Evolutionary conservation across 257 asterid species (phyloP).

Genomic region (Nyctanthes arbortristis): DNA sequence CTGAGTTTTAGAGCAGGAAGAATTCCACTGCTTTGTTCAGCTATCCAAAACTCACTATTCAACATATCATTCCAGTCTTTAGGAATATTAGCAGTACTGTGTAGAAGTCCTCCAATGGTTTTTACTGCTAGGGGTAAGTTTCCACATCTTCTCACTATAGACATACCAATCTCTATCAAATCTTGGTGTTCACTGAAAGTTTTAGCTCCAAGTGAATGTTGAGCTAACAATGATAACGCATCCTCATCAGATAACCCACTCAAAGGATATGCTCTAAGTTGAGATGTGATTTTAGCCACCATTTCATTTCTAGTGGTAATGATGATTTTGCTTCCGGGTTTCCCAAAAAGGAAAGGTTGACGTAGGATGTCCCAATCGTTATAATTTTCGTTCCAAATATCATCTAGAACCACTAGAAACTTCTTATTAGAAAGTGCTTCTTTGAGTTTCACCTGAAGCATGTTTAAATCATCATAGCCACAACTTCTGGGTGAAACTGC

Average conservation of each 20-base stretch:
- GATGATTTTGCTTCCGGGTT: too few relatives aligned
- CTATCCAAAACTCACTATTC: constrained; percentile 16
- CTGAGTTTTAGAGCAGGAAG: constrained; percentile 20
- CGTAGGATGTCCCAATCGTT: too few relatives aligned
- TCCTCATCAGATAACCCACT: constrained; percentile 4
- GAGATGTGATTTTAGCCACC: too few relatives aligned
- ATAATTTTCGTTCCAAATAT: too few relatives aligned
- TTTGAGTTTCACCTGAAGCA: too few relatives aligned
- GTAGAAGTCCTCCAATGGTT: constrained; percentile 34
- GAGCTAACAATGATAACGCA: constrained; percentile 26
- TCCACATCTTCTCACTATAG: constrained; percentile 26
- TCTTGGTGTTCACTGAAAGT: constrained; percentile 12
- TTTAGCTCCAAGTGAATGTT: constrained; percentile 24
- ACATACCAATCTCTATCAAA: constrained; percentile 22
- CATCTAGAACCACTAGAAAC: too few relatives aligned
- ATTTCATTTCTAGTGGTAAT: too few relatives aligned
- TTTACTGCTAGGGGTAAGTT: constrained; percentile 35
- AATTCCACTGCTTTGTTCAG: constrained; percentile 3
- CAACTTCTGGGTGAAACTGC: too few relatives aligned
- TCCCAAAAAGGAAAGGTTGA: too few relatives aligned
- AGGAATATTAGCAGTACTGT: constrained; percentile 6
- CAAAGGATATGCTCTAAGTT: too few relatives aligned
- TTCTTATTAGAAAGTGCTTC: too few relatives aligned
- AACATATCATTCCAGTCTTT: constrained; percentile 27
- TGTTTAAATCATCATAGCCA: too few relatives aligned